Conservation (phyloP, 2,329 filamentous ascomycete species). For the Grosmannia serpens region DNA sequence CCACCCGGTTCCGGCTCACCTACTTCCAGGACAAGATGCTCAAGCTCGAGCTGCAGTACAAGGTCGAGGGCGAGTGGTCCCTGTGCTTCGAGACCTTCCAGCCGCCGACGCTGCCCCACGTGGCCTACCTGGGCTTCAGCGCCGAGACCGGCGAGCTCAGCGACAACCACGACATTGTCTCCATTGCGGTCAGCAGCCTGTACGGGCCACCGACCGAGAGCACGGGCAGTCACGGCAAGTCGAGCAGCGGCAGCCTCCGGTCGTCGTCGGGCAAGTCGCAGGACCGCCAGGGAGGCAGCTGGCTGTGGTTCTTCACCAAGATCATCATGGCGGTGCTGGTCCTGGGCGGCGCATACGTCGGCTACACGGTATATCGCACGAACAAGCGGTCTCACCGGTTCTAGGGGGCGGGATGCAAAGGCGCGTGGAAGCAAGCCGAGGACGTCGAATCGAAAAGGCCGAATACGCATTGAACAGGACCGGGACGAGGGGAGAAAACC, state of each 20-base stretch:
- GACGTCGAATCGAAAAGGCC: neutral
- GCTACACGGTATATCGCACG: conserved; percentile 71
- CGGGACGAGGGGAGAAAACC: neutral
- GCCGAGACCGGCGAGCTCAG: conserved; percentile 92
- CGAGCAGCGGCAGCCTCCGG: conserved; percentile 11
- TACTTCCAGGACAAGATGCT: conserved; percentile 96
- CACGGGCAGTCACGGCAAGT: conserved; percentile 11
- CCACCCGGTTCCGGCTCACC: conserved; percentile 78
- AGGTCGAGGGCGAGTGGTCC: conserved; percentile 76
- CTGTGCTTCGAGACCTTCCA: conserved; percentile 70
- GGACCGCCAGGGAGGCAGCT: conserved; percentile 36
- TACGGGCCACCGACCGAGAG: conserved; percentile 47
- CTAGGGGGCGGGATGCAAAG: conserved; percentile 15
- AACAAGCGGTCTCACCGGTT: conserved; percentile 50
- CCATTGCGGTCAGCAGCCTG: conserved; percentile 74
- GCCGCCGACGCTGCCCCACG: conserved; percentile 65
- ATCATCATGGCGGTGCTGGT: conserved; percentile 62
- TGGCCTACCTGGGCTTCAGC: conserved; percentile 64
- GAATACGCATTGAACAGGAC: neutral
- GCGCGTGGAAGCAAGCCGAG: too few relatives aligned
- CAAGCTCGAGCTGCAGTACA: conserved; percentile 88
- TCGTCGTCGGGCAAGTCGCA: conserved; percentile 21
- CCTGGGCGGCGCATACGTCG: conserved; percentile 66
- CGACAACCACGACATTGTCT: conserved; percentile 96
- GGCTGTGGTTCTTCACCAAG: conserved; percentile 64